These are phyloP conservation scores for Colletotrichum sp. DNA, from an alignment of 2,329 filamentous ascomycete genomes.

Conservation along the genomic window DNA sequence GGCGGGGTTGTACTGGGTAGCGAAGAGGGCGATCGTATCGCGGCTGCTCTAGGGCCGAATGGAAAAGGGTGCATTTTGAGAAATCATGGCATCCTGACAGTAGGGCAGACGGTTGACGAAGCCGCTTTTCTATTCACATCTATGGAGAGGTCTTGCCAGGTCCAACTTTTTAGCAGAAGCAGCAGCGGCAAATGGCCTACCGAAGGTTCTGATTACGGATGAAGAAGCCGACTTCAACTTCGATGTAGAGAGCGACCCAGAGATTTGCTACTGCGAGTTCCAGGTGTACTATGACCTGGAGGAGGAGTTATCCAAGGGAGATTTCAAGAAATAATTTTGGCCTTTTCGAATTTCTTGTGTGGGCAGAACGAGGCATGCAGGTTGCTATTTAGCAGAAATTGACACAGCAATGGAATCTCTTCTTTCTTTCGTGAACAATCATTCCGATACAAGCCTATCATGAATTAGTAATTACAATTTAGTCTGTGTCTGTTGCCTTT, in stretches of 20 bases:
- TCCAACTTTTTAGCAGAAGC: slow-evolving; percentile 69
- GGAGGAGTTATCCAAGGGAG: slow-evolving; percentile 12
- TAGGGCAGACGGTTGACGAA: slow-evolving; percentile 74
- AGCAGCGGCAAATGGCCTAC: slow-evolving; percentile 30
- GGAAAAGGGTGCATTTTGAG: slow-evolving; percentile 68
- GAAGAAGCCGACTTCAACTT: slow-evolving; percentile 42
- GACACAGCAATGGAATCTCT: background rate
- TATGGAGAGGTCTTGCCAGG: slow-evolving; percentile 69
- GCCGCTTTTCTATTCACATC: slow-evolving; percentile 72
- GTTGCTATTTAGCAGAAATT: background rate
- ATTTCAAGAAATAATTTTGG: slow-evolving; percentile 5
- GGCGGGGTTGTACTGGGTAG: slow-evolving; percentile 58
- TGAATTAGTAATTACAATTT: background rate
- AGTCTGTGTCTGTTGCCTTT: background rate
- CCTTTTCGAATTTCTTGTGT: background rate
- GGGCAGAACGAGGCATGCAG: background rate
- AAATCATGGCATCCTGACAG: slow-evolving; percentile 75
- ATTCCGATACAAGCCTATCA: background rate
- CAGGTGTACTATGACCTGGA: slow-evolving; percentile 23
- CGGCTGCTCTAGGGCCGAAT: slow-evolving; percentile 59
- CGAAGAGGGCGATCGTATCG: slow-evolving; percentile 69
- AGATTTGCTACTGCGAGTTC: slow-evolving; percentile 23
- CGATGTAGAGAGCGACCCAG: slow-evolving; percentile 21
- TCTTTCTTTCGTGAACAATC: background rate
- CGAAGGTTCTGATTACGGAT: slow-evolving; percentile 43